phyloP scores from a whole-genome alignment of 768 basidiomycete species.

The Boletus bicolor region DNA sequence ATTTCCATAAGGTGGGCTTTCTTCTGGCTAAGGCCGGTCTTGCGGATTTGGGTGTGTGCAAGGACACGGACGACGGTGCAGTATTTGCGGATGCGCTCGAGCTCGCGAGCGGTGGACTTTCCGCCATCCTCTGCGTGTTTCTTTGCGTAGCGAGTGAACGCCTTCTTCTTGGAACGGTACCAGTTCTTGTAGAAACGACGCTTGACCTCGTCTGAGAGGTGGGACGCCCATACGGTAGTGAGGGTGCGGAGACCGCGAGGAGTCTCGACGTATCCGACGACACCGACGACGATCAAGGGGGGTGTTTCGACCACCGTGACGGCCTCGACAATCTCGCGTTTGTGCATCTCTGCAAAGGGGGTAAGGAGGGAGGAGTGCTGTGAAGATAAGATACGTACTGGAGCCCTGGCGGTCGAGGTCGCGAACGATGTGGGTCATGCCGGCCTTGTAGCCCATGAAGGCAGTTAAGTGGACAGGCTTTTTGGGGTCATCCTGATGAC shows the following conservation, averaged over 20 bases:
- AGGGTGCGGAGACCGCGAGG: conserved; percentile 98
- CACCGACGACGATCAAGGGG: conserved; percentile 93
- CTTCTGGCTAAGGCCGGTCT: conserved; percentile 98
- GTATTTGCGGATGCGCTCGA: conserved; percentile 99
- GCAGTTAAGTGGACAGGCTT: conserved; percentile 99
- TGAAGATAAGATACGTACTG: conserved; percentile 57
- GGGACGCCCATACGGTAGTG: conserved; percentile 98
- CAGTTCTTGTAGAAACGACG: conserved; percentile 99
- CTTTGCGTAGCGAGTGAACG: conserved; percentile 99
- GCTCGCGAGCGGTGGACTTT: conserved; percentile 89
- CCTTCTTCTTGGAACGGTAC: conserved; percentile 99
- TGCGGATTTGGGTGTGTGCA: conserved; percentile 97
- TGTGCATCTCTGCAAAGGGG: conserved; percentile 88
- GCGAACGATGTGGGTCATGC: conserved; percentile 99
- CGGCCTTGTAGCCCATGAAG: conserved; percentile 99
- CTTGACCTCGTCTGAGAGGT: conserved; percentile 96
- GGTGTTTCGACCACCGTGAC: conserved; percentile 96
- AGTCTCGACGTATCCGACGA: conserved; percentile 99
- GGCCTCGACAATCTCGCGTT: conserved; percentile 98
- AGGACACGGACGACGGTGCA: conserved; percentile 99
- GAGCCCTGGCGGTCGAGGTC: conserved; percentile 99
- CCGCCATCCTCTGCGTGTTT: conserved; percentile 95
- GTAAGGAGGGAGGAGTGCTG: background rate
- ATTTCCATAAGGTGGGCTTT: conserved; percentile 99
- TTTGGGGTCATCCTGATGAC: conserved; percentile 91